A percentile compares a stretch with the other conserved stretches of the same genome.
Evolutionary conservation across 371 early-diverging fungal species (phyloP).

Genomic region (Actinomortierella wolfii): DNA sequence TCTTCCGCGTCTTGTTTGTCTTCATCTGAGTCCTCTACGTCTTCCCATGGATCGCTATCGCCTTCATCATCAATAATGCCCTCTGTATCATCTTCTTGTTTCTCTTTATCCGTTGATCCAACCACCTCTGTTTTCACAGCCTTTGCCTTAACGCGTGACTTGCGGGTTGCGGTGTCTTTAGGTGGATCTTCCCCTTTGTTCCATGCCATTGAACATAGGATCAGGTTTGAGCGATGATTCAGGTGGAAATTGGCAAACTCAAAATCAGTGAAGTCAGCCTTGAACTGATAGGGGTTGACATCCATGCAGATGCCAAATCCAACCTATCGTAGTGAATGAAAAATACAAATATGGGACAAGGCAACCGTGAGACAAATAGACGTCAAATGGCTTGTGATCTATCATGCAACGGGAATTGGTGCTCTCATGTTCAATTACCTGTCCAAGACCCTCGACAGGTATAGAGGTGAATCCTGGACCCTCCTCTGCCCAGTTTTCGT

Average conservation of each 20-base stretch:
- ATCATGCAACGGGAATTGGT: too few relatives aligned
- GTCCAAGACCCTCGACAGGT: slow-evolving; percentile 51
- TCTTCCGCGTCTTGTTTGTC: slow-evolving; percentile 4
- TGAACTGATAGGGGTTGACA: slow-evolving; percentile 75
- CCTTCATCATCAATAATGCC: neutral
- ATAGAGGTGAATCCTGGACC: slow-evolving; percentile 68
- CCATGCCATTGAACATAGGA: slow-evolving; percentile 80
- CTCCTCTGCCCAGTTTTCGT: slow-evolving; percentile 78
- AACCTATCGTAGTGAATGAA: slow-evolving; percentile 45
- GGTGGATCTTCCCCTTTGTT: slow-evolving; percentile 41
- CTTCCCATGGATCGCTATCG: slow-evolving; percentile 12
- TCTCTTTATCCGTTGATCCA: neutral
- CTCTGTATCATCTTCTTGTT: slow-evolving; percentile 1
- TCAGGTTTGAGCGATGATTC: slow-evolving; percentile 48
- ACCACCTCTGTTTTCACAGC: slow-evolving; percentile 7
- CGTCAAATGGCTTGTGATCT: too few relatives aligned
- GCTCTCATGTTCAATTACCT: too few relatives aligned
- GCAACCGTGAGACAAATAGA: too few relatives aligned
- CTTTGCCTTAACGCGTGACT: slow-evolving; percentile 6
- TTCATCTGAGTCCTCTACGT: slow-evolving; percentile 14
- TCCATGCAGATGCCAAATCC: slow-evolving; percentile 88
- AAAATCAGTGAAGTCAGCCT: slow-evolving; percentile 61
- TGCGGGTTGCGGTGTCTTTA: neutral
- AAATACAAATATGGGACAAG: neutral
- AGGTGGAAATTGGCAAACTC: slow-evolving; percentile 75